Evolutionary conservation across 495 filamentous ascomycete species (phyloP).

Genomic region (Aspergillus sparsus): DNA sequence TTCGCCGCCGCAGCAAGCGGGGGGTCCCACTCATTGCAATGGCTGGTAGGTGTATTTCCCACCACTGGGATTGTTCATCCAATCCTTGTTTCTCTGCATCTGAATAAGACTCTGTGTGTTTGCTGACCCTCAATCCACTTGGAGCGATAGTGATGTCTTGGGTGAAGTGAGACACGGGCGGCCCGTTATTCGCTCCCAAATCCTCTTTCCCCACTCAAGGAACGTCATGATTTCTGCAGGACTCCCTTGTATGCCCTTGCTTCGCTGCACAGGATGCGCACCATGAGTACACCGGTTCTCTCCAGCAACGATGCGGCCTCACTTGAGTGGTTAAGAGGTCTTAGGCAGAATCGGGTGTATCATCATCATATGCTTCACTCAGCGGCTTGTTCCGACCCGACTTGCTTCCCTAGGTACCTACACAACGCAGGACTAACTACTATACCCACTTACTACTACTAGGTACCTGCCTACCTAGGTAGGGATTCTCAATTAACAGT

Average conservation of each 20-base stretch:
- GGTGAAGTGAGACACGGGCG: slow-evolving; percentile 19
- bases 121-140: neutral
- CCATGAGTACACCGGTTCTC: neutral
- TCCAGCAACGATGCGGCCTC: neutral
- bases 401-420: neutral
- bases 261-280: neutral
- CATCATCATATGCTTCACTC: neutral
- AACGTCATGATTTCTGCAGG: slow-evolving; percentile 11
- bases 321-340: neutral
- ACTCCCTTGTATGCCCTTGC: neutral
- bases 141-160: slow-evolving; percentile 12
- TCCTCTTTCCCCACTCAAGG: slow-evolving; percentile 2
- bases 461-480: no score
- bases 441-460: no score
- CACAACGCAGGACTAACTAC: no score
- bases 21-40: neutral
- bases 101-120: no score
- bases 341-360: neutral
- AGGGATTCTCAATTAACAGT: no score
- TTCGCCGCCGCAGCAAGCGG: neutral
- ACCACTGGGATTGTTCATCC: slow-evolving; percentile 6
- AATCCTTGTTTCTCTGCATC: neutral
- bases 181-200: neutral
- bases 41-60: neutral
- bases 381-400: slow-evolving; percentile 1